phyloP scores from a whole-genome alignment of 2,329 filamentous ascomycete genomes.

The Fusarium tuaranense region DNA sequence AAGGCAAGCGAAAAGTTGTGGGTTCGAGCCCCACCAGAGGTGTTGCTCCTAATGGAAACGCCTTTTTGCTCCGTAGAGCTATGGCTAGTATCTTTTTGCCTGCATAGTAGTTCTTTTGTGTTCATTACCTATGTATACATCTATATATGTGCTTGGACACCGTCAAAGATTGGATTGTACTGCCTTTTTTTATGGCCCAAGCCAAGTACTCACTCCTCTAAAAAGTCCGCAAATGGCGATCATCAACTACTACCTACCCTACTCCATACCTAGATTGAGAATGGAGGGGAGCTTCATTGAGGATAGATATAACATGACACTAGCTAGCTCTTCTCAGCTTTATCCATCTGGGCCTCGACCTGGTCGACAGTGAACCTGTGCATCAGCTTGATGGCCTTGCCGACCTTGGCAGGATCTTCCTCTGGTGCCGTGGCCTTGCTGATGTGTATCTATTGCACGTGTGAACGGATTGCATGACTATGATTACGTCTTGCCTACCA shows the following conservation, averaged over 20 bases:
- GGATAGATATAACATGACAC: background rate
- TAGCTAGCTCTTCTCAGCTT: conserved; percentile 54
- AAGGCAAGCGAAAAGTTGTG: too few species aligned
- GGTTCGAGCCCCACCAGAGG: too few species aligned
- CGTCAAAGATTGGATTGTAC: too few species aligned
- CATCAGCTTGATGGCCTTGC: conserved; percentile 78
- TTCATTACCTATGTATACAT: too few species aligned
- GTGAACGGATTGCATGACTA: background rate
- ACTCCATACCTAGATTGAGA: background rate
- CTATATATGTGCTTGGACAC: too few species aligned
- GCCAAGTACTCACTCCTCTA: too few species aligned
- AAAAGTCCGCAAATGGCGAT: background rate
- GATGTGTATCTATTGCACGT: conserved; percentile 67
- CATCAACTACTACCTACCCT: background rate
- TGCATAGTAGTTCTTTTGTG: too few species aligned
- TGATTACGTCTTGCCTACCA: conserved; percentile 63
- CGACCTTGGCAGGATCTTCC: conserved; percentile 66
- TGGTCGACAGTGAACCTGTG: conserved; percentile 78
- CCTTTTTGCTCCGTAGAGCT: too few species aligned
- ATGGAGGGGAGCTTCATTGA: background rate
- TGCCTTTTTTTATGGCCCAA: too few species aligned
- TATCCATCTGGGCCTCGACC: conserved; percentile 76
- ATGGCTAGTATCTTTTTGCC: too few species aligned
- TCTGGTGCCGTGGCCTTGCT: conserved; percentile 65
- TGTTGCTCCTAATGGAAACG: too few species aligned